These are phyloP conservation scores for Cystobasidium tubakii DNA, from an alignment of 768 basidiomycete genomes.

Conservation along the genomic window DNA sequence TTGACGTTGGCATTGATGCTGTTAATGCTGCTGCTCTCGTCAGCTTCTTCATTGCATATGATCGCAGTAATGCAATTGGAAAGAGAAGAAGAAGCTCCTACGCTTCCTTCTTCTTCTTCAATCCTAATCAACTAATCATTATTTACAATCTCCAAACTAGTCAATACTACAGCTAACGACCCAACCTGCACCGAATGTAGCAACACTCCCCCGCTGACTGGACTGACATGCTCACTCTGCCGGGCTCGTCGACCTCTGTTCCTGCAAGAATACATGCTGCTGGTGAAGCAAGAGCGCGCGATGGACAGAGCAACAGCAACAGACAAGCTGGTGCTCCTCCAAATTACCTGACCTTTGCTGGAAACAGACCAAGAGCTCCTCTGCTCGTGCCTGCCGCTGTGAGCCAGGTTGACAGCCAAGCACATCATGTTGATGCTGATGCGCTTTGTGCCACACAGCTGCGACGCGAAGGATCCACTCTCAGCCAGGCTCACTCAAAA, in stretches of 20 bases:
- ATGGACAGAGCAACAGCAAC: background rate
- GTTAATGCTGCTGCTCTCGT: background rate
- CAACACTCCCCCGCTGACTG: no score
- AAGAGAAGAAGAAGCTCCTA: no score
- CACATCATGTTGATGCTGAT: background rate
- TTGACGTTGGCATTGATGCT: background rate
- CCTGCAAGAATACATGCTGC: no score
- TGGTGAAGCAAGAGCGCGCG: no score
- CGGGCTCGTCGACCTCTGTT: no score
- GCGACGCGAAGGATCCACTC: background rate
- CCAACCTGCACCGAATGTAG: no score
- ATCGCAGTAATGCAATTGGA: no score
- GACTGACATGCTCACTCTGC: no score
- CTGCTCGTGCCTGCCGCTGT: background rate
- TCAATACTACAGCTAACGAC: no score
- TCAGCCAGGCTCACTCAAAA: background rate
- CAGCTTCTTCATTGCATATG: background rate
- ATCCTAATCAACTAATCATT: no score
- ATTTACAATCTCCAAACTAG: no score
- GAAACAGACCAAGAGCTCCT: background rate
- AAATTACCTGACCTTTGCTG: slow-evolving; percentile 3
- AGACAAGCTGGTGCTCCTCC: background rate
- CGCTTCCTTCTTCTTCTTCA: no score
- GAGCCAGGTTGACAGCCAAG: background rate
- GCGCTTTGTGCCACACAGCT: background rate